Evolutionary conservation across 768 basidiomycete genomes (phyloP).

Genomic region (Leucogyrophana mollusca): DNA sequence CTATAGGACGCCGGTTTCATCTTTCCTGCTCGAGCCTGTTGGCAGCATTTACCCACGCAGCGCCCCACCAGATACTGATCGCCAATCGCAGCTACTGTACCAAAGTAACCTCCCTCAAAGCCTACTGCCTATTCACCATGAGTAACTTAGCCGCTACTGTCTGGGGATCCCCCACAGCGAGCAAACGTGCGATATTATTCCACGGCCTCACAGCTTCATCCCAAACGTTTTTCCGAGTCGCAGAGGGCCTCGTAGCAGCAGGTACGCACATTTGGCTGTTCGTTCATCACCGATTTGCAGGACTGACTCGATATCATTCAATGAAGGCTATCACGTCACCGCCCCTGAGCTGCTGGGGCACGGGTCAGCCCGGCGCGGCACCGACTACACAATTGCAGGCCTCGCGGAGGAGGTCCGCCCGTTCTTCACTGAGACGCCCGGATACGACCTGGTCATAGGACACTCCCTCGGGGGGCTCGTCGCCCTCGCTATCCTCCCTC

Average conservation of each 20-base stretch:
- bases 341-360: constrained; percentile 26
- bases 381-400: constrained; percentile 13
- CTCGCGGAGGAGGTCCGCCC: constrained; percentile 13
- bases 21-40: too few relatives aligned
- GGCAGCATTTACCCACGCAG: too few relatives aligned
- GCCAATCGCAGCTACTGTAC: too few relatives aligned
- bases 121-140: background rate
- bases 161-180: constrained; percentile 17
- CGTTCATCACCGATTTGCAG: too few relatives aligned
- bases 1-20: too few relatives aligned
- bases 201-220: constrained; percentile 18
- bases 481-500: constrained; percentile 3
- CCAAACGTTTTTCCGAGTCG: constrained; percentile 14
- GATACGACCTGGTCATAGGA: background rate
- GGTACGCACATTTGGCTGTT: constrained; percentile 9
- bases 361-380: constrained; percentile 3
- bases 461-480: background rate
- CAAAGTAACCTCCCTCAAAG: too few relatives aligned
- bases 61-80: too few relatives aligned
- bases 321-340: constrained; percentile 19
- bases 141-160: constrained; percentile 6
- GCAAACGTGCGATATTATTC: constrained; percentile 16
- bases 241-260: constrained; percentile 11
- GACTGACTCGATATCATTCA: background rate
- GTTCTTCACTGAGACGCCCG: constrained; percentile 3